Percentiles rank a stretch among this genome's conserved stretches.
These are phyloP conservation scores for Sambucus nigra DNA, from an alignment of 129 eudicot genomes.

Conservation along the genomic window DNA sequence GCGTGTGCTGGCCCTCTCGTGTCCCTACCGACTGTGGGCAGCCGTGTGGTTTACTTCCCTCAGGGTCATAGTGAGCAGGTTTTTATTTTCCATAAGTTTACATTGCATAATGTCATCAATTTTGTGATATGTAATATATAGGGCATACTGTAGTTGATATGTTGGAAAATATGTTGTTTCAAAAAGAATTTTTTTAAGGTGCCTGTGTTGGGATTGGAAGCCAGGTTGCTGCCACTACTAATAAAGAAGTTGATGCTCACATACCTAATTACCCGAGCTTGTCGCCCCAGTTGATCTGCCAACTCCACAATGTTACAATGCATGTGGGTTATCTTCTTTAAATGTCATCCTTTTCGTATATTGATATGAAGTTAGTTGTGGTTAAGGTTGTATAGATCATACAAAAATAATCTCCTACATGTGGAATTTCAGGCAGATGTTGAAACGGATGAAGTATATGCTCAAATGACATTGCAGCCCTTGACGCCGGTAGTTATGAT, in stretches of 20 bases:
- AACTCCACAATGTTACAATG: conserved; percentile 99
- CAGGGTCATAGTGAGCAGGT: conserved; percentile 99
- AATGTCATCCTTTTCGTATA: neutral
- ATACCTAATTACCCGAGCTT: conserved; percentile 95
- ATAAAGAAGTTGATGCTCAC: conserved; percentile 92
- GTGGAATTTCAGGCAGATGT: conserved; percentile 76
- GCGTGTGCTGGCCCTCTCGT: conserved; percentile 99
- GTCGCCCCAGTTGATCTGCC: conserved; percentile 95
- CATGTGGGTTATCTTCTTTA: conserved; percentile 56
- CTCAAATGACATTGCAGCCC: conserved; percentile 99
- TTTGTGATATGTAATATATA: neutral
- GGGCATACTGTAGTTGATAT: too few relatives aligned
- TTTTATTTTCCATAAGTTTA: neutral
- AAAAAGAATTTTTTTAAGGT: neutral
- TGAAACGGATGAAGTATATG: conserved; percentile 97
- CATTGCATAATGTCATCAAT: neutral
- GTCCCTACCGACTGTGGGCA: conserved; percentile 74
- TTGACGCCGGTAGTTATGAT: conserved; percentile 60
- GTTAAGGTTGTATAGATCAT: neutral
- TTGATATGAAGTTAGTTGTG: neutral
- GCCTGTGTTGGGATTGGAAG: conserved; percentile 22
- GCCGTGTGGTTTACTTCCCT: conserved; percentile 97
- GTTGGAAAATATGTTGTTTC: too few relatives aligned
- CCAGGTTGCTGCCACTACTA: conserved; percentile 99
- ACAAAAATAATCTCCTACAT: conserved; percentile 6